Conservation (phyloP, 352 stramenopile species). For the Globisporangium parvum region DNA sequence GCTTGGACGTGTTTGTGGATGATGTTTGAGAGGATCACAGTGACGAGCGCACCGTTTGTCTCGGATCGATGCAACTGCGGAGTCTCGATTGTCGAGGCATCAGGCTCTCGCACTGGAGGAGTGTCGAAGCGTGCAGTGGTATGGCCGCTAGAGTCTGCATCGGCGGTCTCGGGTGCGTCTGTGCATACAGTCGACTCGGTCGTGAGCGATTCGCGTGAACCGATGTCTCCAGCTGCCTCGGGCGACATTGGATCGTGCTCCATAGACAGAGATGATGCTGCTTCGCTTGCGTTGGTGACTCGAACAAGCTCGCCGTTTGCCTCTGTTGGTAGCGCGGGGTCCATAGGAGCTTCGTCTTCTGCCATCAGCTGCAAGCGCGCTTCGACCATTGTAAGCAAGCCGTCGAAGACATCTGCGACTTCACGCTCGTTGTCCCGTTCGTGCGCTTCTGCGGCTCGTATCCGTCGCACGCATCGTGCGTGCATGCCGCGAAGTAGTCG, state of each 20-base stretch:
- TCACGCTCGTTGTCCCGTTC: not conserved
- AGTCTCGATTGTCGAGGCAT: too few relatives aligned
- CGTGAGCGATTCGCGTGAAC: too few relatives aligned
- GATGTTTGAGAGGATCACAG: slow-evolving; percentile 1
- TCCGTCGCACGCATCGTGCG: not conserved
- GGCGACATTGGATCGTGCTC: too few relatives aligned
- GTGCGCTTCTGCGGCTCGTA: not conserved
- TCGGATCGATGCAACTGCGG: not conserved
- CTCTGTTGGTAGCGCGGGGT: not conserved
- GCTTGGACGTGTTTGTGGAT: not conserved
- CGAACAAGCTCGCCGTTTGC: too few relatives aligned
- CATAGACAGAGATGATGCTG: too few relatives aligned
- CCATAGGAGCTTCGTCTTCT: not conserved
- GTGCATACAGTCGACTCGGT: too few relatives aligned
- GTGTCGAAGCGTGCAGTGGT: too few relatives aligned
- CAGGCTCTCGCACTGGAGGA: not conserved
- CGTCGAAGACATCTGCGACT: slow-evolving; percentile 10
- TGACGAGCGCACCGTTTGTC: not conserved
- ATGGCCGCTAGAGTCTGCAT: too few relatives aligned
- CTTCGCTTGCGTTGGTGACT: too few relatives aligned
- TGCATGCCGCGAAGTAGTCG: slow-evolving; percentile 5
- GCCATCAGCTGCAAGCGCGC: not conserved
- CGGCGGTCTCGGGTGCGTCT: too few relatives aligned
- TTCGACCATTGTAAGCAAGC: slow-evolving; percentile 12
- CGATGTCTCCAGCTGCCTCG: too few relatives aligned